These are phyloP conservation scores for Pseudopediastrum boryanum DNA, from an alignment of 139 green algal species.

Conservation along the genomic window DNA sequence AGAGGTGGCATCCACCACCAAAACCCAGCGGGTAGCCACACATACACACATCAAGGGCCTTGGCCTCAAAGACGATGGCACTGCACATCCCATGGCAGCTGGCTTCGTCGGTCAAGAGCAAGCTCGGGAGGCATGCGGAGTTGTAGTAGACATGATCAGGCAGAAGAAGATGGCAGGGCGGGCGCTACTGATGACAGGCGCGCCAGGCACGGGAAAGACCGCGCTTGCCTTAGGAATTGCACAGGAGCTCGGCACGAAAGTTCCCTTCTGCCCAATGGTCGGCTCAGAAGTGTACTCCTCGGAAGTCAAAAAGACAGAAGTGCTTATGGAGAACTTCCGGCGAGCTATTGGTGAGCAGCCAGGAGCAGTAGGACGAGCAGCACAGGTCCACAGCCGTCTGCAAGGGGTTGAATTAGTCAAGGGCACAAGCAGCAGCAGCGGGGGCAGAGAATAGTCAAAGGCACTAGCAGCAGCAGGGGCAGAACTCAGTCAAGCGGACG, in stretches of 20 bases:
- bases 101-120: constrained; percentile 97
- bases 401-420: background rate
- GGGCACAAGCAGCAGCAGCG: background rate
- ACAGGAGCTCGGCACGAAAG: constrained; percentile 90
- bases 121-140: constrained; percentile 92
- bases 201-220: constrained; percentile 97
- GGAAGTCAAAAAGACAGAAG: constrained; percentile 99
- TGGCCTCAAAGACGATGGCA: constrained; percentile 87
- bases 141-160: constrained; percentile 99
- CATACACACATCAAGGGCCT: constrained; percentile 99
- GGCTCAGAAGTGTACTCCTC: constrained; percentile 97
- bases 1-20: constrained; percentile 91
- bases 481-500: too few relatives aligned
- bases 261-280: constrained; percentile 99
- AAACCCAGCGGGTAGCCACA: constrained; percentile 93
- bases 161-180: constrained; percentile 98
- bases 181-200: constrained; percentile 94
- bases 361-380: too few relatives aligned
- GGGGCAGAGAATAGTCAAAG: too few relatives aligned
- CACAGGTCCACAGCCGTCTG: too few relatives aligned
- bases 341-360: constrained; percentile 88
- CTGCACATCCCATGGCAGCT: constrained; percentile 71
- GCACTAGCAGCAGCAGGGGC: too few relatives aligned
- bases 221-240: constrained; percentile 96
- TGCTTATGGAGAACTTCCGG: constrained; percentile 99